Evolutionary conservation across 345 rosid species (phyloP).

Genomic region (Limnanthes douglasii): DNA sequence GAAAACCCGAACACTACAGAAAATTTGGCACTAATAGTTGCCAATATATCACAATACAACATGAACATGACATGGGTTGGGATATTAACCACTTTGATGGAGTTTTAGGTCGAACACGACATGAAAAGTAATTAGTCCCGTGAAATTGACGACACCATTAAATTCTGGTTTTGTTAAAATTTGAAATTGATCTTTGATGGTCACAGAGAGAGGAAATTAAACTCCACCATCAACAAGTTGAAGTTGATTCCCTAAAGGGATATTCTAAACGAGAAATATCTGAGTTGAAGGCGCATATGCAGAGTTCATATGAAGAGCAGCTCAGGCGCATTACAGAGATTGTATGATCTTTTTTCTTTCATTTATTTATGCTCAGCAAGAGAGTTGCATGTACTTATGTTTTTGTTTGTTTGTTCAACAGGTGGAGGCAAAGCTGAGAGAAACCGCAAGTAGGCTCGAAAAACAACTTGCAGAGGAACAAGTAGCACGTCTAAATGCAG

Average conservation of each 20-base stretch:
- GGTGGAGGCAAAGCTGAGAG: conserved; percentile 55
- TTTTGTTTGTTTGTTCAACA: conserved; percentile 1
- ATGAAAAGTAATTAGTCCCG: too few relatives aligned
- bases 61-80: too few relatives aligned
- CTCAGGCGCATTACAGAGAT: conserved; percentile 33
- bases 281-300: conserved; percentile 34
- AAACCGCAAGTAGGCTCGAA: conserved; percentile 40
- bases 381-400: background rate
- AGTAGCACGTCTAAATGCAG: conserved; percentile 39
- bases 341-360: background rate
- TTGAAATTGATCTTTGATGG: background rate
- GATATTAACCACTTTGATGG: too few relatives aligned
- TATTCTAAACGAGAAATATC: conserved; percentile 25
- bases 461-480: conserved; percentile 50
- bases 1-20: too few relatives aligned
- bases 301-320: conserved; percentile 32
- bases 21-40: too few relatives aligned
- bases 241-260: conserved; percentile 34
- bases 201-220: conserved; percentile 35
- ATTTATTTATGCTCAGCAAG: background rate
- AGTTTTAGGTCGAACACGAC: too few relatives aligned
- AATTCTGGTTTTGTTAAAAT: background rate
- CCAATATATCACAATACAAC: too few relatives aligned
- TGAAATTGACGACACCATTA: too few relatives aligned
- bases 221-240: conserved; percentile 39